Evolutionary conservation across 163 green algal genomes (phyloP).

Genomic region (Trebouxia gelatinosa): DNA sequence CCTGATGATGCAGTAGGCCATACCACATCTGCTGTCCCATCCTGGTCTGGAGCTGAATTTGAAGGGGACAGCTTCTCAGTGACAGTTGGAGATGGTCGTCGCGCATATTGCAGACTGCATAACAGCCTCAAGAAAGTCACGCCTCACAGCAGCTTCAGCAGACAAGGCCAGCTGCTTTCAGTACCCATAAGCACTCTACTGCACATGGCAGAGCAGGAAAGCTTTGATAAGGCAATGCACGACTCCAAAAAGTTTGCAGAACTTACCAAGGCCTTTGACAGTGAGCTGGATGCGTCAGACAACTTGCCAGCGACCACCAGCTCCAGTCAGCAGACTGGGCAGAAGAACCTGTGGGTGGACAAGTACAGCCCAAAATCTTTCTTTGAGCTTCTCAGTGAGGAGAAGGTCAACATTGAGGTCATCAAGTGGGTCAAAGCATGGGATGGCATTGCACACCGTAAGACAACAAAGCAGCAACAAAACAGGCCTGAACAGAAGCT

Average conservation of each 20-base stretch:
- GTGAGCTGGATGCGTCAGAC: background rate
- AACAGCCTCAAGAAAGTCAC: no score
- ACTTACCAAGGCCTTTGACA: no score
- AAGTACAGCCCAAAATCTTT: conserved; percentile 82
- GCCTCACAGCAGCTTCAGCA: no score
- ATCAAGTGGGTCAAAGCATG: conserved; percentile 74
- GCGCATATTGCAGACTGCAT: no score
- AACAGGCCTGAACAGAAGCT: conserved; percentile 66
- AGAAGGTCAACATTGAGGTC: conserved; percentile 81
- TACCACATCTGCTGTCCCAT: no score
- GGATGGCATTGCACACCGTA: conserved; percentile 63
- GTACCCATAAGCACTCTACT: background rate
- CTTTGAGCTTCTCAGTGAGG: conserved; percentile 82
- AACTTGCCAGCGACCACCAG: no score
- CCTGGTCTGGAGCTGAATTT: no score
- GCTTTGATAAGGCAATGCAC: background rate
- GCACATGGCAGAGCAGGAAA: background rate
- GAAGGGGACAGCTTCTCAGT: no score
- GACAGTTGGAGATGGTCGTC: background rate
- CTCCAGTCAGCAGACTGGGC: background rate
- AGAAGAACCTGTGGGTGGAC: conserved; percentile 38
- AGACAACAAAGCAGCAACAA: conserved; percentile 22
- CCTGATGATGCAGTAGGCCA: no score
- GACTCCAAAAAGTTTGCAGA: background rate
- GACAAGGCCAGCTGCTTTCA: conserved; percentile 2